A percentile compares a stretch with the other conserved stretches of the same genome.
Evolutionary conservation across 2,329 filamentous ascomycete genomes (phyloP).

Genomic region (Fusarium miscanthi): DNA sequence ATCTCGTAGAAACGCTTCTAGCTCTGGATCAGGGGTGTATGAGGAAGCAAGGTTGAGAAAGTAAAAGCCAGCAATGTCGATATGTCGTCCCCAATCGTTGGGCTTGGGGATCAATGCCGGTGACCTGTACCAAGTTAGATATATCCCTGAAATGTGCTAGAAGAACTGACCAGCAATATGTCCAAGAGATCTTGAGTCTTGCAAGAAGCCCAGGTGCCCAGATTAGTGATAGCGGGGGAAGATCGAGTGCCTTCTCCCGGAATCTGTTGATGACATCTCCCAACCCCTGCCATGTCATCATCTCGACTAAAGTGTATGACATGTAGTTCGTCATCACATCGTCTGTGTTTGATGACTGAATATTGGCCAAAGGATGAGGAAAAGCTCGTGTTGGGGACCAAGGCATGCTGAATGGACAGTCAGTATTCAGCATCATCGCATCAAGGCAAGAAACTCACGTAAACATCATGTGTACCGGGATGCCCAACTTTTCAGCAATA

Average conservation of each 20-base stretch:
- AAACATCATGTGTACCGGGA: conserved; percentile 88
- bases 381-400: conserved; percentile 89
- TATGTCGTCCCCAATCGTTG: conserved; percentile 77
- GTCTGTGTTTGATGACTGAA: conserved; percentile 80
- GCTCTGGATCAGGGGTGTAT: conserved; percentile 73
- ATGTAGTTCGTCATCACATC: conserved; percentile 83
- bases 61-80: conserved; percentile 81
- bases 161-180: conserved; percentile 80
- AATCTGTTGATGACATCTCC: conserved; percentile 94
- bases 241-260: conserved; percentile 75
- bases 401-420: conserved; percentile 77
- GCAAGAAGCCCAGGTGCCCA: conserved; percentile 85
- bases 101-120: conserved; percentile 83
- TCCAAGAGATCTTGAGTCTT: conserved; percentile 82
- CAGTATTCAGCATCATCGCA: conserved; percentile 46
- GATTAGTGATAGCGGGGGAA: conserved; percentile 82
- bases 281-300: conserved; percentile 93
- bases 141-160: no score
- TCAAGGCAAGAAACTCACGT: conserved; percentile 68
- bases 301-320: conserved; percentile 85
- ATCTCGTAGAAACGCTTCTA: conserved; percentile 73
- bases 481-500: conserved; percentile 78
- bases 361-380: conserved; percentile 86
- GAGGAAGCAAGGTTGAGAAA: conserved; percentile 76
- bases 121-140: conserved; percentile 57